phyloP scores from a whole-genome alignment of 2,329 filamentous ascomycete species.

The Fusarium nygamai region DNA sequence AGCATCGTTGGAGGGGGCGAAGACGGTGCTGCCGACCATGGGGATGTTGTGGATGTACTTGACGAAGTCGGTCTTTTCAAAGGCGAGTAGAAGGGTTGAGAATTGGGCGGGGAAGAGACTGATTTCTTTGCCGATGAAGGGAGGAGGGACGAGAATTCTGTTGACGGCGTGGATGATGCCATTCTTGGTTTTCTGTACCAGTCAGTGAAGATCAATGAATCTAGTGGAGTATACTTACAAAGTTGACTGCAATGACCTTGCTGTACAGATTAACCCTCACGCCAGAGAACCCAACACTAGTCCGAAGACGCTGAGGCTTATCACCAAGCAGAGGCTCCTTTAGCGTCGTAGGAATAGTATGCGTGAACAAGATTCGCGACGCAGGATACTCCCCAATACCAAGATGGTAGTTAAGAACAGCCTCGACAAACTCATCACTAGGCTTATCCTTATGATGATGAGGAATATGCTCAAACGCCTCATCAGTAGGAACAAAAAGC shows the following conservation, averaged over 20 bases:
- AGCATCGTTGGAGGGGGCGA: conserved; percentile 84
- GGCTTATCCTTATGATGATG: conserved; percentile 63
- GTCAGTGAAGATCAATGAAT: neutral
- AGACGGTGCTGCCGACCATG: conserved; percentile 75
- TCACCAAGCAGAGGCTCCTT: conserved; percentile 68
- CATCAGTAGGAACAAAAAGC: conserved; percentile 81
- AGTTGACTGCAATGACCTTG: conserved; percentile 74
- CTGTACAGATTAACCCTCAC: conserved; percentile 81
- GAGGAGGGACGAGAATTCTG: conserved; percentile 79
- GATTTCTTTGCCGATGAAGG: conserved; percentile 61
- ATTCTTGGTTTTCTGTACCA: conserved; percentile 72
- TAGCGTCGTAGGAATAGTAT: conserved; percentile 79
- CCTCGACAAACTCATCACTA: conserved; percentile 75
- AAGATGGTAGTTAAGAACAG: conserved; percentile 79
- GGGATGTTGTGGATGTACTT: conserved; percentile 65
- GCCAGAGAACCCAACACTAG: conserved; percentile 70
- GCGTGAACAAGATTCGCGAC: conserved; percentile 70
- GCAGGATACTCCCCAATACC: conserved; percentile 73
- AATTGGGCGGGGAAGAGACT: conserved; percentile 79
- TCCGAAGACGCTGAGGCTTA: conserved; percentile 76
- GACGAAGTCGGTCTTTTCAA: conserved; percentile 77
- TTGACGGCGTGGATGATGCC: conserved; percentile 84
- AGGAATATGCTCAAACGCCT: conserved; percentile 74
- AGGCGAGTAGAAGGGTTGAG: conserved; percentile 80
- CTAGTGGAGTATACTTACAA: conserved; percentile 59